Conservation (phyloP, 2,329 filamentous ascomycete species). For the Aspergillus clavatus region DNA sequence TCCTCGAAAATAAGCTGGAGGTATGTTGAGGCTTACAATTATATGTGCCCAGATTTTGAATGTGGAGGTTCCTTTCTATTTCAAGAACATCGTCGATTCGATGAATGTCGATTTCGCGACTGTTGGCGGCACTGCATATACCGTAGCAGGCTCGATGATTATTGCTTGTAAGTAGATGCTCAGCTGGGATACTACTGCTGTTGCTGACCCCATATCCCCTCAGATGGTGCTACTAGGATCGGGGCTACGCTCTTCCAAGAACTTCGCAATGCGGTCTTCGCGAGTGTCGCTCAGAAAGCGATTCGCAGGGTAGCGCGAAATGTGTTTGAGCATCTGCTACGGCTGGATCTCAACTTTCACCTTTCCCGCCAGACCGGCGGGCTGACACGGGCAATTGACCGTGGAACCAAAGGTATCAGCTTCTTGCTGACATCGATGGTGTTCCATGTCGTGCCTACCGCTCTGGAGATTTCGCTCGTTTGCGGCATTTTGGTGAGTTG, state of each 20-base stretch:
- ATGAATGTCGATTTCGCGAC: slow-evolving; percentile 95
- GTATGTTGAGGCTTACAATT: neutral
- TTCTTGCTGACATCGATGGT: slow-evolving; percentile 97
- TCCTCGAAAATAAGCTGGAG: neutral
- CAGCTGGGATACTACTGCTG: neutral
- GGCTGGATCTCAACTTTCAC: slow-evolving; percentile 89
- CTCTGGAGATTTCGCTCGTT: slow-evolving; percentile 89
- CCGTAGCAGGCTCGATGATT: slow-evolving; percentile 87
- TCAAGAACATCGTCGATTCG: slow-evolving; percentile 93
- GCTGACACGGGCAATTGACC: slow-evolving; percentile 86
- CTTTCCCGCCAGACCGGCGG: slow-evolving; percentile 91
- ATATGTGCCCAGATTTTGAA: slow-evolving; percentile 65
- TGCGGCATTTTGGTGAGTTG: slow-evolving; percentile 73
- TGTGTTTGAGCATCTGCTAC: slow-evolving; percentile 85
- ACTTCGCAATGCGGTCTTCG: slow-evolving; percentile 91
- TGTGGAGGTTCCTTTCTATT: slow-evolving; percentile 98
- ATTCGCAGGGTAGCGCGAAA: slow-evolving; percentile 86
- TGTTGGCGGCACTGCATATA: slow-evolving; percentile 80
- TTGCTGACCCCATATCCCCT: slow-evolving; percentile 11
- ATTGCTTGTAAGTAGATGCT: slow-evolving; percentile 62
- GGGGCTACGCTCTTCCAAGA: slow-evolving; percentile 89
- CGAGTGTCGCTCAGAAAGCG: slow-evolving; percentile 92
- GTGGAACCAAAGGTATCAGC: slow-evolving; percentile 97
- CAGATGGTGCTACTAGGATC: slow-evolving; percentile 79
- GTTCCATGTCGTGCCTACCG: slow-evolving; percentile 91